These are phyloP conservation scores for Hymenoscyphus linearis DNA, from an alignment of 2,329 filamentous ascomycete species.

Conservation along the genomic window DNA sequence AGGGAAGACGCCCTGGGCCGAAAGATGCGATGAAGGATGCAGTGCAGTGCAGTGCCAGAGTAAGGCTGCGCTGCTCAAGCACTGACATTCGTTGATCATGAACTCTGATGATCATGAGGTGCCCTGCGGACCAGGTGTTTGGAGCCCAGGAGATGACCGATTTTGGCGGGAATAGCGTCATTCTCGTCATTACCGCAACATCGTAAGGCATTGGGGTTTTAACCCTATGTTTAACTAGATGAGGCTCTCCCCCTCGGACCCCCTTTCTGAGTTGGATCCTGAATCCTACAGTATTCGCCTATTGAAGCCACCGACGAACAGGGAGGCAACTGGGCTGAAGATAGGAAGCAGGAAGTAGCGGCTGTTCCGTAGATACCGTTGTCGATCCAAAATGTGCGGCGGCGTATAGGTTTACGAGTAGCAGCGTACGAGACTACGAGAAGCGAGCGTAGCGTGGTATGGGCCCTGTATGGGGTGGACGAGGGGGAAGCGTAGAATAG, in stretches of 20 bases:
- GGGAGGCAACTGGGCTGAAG: constrained; percentile 15
- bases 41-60: background rate
- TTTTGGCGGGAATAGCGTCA: background rate
- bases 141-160: background rate
- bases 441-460: no score
- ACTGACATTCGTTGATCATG: background rate
- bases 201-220: background rate
- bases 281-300: background rate
- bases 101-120: background rate
- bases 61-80: background rate
- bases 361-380: constrained; percentile 17
- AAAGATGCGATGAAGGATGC: background rate
- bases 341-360: constrained; percentile 11
- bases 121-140: background rate
- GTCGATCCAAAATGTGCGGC: background rate
- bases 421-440: no score
- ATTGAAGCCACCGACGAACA: constrained; percentile 16
- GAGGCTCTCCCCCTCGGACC: background rate
- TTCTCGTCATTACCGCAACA: no score
- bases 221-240: background rate
- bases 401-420: no score
- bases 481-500: background rate
- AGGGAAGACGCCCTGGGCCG: constrained; percentile 2
- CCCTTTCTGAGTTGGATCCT: background rate
- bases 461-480: no score